Percentiles rank a stretch among this genome's conserved stretches.
Conservation (phyloP, 108 stramenopile species). For the Parietichytrium sp. region DNA sequence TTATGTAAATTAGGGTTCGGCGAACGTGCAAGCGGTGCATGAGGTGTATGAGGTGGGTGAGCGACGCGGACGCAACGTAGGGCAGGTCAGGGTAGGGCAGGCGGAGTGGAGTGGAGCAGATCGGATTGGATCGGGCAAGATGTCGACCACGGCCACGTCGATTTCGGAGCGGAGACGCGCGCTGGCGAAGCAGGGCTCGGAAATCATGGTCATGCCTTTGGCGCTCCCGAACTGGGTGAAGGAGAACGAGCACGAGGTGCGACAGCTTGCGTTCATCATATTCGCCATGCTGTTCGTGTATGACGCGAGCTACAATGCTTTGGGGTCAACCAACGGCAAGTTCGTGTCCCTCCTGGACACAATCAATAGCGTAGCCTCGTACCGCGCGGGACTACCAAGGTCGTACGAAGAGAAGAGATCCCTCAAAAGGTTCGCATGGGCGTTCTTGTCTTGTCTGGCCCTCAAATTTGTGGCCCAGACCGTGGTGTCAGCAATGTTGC, state of each 20-base stretch:
- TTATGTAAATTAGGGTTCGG: too few relatives aligned
- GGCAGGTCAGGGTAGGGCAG: too few relatives aligned
- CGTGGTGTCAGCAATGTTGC: neutral
- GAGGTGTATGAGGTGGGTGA: too few relatives aligned
- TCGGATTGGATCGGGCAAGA: too few relatives aligned
- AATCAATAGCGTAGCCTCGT: neutral
- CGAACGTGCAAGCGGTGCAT: too few relatives aligned
- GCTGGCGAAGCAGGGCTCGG: too few relatives aligned
- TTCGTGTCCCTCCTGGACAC: constrained; percentile 14
- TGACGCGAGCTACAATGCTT: neutral
- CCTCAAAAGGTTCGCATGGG: neutral
- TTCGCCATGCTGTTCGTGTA: neutral
- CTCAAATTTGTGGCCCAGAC: neutral
- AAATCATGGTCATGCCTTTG: too few relatives aligned
- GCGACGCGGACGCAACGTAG: too few relatives aligned
- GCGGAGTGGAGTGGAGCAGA: too few relatives aligned
- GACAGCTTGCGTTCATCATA: neutral
- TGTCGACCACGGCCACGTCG: too few relatives aligned
- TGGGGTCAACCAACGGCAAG: constrained; percentile 17
- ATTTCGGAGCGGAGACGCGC: too few relatives aligned
- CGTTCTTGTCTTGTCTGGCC: neutral
- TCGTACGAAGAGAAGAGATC: neutral
- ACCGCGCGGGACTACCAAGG: neutral
- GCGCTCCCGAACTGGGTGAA: too few relatives aligned
- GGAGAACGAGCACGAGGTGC: neutral